Evolutionary conservation across 305 asterid genomes (phyloP).

Genomic region (Fraxinus sp.): DNA sequence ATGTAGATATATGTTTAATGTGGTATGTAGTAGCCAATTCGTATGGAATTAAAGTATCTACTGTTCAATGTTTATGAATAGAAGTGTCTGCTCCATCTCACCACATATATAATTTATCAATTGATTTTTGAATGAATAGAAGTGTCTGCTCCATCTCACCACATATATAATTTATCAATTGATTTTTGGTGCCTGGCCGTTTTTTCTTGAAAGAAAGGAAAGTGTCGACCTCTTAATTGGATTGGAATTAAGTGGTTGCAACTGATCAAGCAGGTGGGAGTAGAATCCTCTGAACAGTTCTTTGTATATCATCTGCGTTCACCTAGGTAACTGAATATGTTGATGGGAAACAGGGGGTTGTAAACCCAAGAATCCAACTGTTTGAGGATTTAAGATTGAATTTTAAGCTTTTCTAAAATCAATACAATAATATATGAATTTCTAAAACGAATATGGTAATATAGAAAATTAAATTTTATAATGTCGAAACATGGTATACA

Average conservation of each 20-base stretch:
- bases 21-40: not conserved
- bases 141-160: conserved; percentile 11
- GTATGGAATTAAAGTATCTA: not conserved
- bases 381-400: conserved; percentile 1
- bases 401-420: not conserved
- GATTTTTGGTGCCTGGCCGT: not conserved
- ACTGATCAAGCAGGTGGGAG: conserved; percentile 4
- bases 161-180: conserved; percentile 8
- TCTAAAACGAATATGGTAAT: not conserved
- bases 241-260: not conserved
- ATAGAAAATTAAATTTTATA: not conserved
- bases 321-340: not conserved
- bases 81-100: conserved; percentile 11
- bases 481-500: not conserved
- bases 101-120: not conserved
- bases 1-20: conserved; percentile 9
- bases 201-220: conserved; percentile 4
- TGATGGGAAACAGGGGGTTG: not conserved
- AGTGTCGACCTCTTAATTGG: not conserved
- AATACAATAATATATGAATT: not conserved
- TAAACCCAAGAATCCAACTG: not conserved
- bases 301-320: not conserved
- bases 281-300: not conserved
- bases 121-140: not conserved
- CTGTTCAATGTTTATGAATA: not conserved